Conservation (phyloP, 1,284 basidiomycete genomes). For the Ganoderma meredithae region DNA sequence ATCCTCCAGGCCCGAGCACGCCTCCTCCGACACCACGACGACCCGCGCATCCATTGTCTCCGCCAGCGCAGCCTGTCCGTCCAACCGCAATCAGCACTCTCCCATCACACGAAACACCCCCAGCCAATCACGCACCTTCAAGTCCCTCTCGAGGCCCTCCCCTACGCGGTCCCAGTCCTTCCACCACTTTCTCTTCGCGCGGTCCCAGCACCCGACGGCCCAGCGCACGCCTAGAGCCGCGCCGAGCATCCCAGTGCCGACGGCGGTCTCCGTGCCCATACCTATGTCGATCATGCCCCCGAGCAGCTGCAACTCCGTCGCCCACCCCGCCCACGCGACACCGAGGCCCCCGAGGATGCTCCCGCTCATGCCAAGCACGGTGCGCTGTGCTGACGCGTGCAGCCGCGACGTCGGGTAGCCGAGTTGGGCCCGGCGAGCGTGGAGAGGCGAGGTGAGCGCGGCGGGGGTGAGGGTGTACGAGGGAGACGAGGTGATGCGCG, state of each 20-base stretch:
- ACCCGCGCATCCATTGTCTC: slow-evolving; percentile 57
- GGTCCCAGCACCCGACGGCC: slow-evolving; percentile 77
- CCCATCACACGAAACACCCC: slow-evolving; percentile 12
- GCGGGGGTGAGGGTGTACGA: slow-evolving; percentile 56
- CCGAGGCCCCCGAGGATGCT: slow-evolving; percentile 53
- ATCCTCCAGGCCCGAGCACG: slow-evolving; percentile 50
- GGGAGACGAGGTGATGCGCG: slow-evolving; percentile 59
- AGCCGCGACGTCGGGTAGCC: slow-evolving; percentile 67
- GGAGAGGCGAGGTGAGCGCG: slow-evolving; percentile 64
- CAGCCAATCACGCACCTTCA: slow-evolving; percentile 56
- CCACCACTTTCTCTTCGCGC: slow-evolving; percentile 76
- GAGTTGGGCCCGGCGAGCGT: slow-evolving; percentile 65
- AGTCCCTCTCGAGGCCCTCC: slow-evolving; percentile 75
- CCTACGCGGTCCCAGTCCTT: slow-evolving; percentile 75
- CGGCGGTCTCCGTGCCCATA: slow-evolving; percentile 62
- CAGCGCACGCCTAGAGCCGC: slow-evolving; percentile 65
- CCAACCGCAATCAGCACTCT: not conserved
- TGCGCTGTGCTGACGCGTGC: slow-evolving; percentile 72
- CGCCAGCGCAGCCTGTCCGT: slow-evolving; percentile 53
- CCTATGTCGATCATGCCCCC: slow-evolving; percentile 46
- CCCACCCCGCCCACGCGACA: slow-evolving; percentile 58
- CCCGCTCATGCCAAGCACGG: slow-evolving; percentile 60
- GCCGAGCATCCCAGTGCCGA: slow-evolving; percentile 67
- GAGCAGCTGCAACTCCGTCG: slow-evolving; percentile 56
- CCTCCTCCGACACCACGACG: slow-evolving; percentile 39